Evolutionary conservation across 2,329 filamentous ascomycete species (phyloP).

Genomic region (Penicillium sp.): DNA sequence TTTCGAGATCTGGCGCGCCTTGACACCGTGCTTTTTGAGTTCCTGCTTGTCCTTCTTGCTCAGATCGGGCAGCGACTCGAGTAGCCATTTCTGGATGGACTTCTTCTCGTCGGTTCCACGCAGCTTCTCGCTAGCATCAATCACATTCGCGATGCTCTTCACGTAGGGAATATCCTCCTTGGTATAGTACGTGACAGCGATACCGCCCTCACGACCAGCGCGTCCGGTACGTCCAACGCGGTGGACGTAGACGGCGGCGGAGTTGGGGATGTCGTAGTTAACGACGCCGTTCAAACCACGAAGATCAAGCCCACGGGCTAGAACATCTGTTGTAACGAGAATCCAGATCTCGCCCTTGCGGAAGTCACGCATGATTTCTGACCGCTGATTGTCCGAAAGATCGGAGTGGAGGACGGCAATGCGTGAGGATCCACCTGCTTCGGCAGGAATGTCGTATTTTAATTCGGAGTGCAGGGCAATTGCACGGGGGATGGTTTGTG

Average conservation of each 20-base stretch:
- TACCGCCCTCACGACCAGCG: slow-evolving; percentile 77
- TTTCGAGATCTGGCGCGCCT: slow-evolving; percentile 54
- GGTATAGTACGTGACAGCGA: slow-evolving; percentile 91
- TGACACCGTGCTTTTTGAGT: slow-evolving; percentile 75
- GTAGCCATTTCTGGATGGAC: slow-evolving; percentile 74
- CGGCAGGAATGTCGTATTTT: slow-evolving; percentile 85
- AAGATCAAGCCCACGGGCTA: slow-evolving; percentile 91
- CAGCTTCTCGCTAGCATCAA: slow-evolving; percentile 73
- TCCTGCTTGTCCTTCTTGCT: slow-evolving; percentile 78
- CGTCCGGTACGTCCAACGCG: slow-evolving; percentile 86
- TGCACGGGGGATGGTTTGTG: slow-evolving; percentile 89
- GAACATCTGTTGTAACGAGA: slow-evolving; percentile 88
- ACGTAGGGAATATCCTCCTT: slow-evolving; percentile 88
- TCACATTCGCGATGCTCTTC: slow-evolving; percentile 89
- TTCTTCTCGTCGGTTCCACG: slow-evolving; percentile 48
- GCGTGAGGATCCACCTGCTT: slow-evolving; percentile 75
- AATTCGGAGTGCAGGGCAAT: slow-evolving; percentile 83
- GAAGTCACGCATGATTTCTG: slow-evolving; percentile 81
- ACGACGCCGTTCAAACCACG: slow-evolving; percentile 91
- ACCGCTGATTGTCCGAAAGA: slow-evolving; percentile 68
- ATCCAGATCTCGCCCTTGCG: slow-evolving; percentile 92
- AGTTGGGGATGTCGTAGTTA: slow-evolving; percentile 95
- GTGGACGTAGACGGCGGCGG: slow-evolving; percentile 84
- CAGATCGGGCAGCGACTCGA: slow-evolving; percentile 78
- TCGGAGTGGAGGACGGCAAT: slow-evolving; percentile 88